Conservation (phyloP, 345 rosid genomes). For the Lagerstroemia speciosa region DNA sequence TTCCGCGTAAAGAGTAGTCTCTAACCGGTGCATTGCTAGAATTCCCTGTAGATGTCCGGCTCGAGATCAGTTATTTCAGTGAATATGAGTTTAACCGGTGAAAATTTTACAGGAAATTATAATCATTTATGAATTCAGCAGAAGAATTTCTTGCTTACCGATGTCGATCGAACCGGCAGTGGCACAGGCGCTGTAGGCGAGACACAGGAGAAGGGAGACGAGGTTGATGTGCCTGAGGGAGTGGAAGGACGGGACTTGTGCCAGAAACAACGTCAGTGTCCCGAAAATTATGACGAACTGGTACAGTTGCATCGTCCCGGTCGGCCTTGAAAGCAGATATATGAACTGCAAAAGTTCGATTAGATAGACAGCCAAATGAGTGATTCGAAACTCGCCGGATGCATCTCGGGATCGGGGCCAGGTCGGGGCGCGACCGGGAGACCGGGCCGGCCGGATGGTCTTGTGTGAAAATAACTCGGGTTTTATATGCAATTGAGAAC, state of each 20-base stretch:
- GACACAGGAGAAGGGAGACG: conserved; percentile 33
- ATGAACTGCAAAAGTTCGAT: conserved; percentile 29
- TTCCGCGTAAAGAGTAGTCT: conserved; percentile 37
- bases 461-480: not conserved
- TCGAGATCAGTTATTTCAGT: not conserved
- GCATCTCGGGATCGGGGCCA: no score
- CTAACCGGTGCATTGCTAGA: conserved; percentile 31
- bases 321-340: conserved; percentile 30
- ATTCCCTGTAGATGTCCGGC: conserved; percentile 21
- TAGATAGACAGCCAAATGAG: no score
- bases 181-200: conserved; percentile 36
- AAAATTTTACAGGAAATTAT: no score
- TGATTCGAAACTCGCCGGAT: not conserved
- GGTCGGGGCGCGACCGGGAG: no score
- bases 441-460: no score
- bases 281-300: conserved; percentile 43
- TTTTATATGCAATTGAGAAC: not conserved
- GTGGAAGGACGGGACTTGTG: conserved; percentile 61
- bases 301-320: conserved; percentile 40
- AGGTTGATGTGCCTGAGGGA: conserved; percentile 53
- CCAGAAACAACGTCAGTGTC: conserved; percentile 21
- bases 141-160: conserved; percentile 20
- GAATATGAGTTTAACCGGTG: no score
- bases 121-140: not conserved
- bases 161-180: conserved; percentile 33